Percentiles rank a stretch among this genome's conserved stretches.
Conservation (phyloP, 2,329 filamentous ascomycete species). For the Hyphodiscus sp. region DNA sequence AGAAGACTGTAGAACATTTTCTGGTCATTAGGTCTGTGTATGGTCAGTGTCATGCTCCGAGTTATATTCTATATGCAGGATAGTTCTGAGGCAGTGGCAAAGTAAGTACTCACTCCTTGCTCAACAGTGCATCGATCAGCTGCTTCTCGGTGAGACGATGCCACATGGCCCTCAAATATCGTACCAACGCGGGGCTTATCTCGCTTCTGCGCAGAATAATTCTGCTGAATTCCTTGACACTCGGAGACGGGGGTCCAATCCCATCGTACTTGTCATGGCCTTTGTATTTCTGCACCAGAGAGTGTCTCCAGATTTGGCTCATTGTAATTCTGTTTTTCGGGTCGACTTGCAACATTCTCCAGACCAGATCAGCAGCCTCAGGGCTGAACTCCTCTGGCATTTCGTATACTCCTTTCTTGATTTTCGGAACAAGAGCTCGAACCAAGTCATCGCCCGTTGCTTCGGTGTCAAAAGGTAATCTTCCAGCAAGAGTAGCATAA, state of each 20-base stretch:
- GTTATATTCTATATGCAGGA: too few species aligned
- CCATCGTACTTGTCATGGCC: constrained; percentile 53
- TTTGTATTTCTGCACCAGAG: constrained; percentile 78
- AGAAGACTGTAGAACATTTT: constrained; percentile 90
- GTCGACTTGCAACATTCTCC: constrained; percentile 70
- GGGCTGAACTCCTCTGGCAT: constrained; percentile 56
- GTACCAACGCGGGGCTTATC: constrained; percentile 74
- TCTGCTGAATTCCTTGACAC: constrained; percentile 54
- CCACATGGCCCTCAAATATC: constrained; percentile 86
- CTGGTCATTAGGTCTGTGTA: constrained; percentile 70
- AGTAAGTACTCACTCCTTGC: constrained; percentile 48
- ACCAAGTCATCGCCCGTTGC: constrained; percentile 34
- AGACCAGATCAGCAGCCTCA: constrained; percentile 73
- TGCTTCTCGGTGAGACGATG: constrained; percentile 73
- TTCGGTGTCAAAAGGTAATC: constrained; percentile 68
- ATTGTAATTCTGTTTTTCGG: constrained; percentile 75
- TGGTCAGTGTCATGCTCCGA: constrained; percentile 1
- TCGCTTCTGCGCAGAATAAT: constrained; percentile 55
- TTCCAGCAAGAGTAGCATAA: constrained; percentile 78
- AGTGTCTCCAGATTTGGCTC: constrained; percentile 77
- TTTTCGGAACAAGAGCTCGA: constrained; percentile 53
- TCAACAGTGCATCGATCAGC: constrained; percentile 62
- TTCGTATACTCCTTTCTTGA: constrained; percentile 52
- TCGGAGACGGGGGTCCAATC: constrained; percentile 44
- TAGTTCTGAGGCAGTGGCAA: neutral